Evolutionary conservation across 1,139 yeast species (phyloP), one percentile per base, ranked within the genome.

Genomic region (Yamadazyma atlantica): DNA sequence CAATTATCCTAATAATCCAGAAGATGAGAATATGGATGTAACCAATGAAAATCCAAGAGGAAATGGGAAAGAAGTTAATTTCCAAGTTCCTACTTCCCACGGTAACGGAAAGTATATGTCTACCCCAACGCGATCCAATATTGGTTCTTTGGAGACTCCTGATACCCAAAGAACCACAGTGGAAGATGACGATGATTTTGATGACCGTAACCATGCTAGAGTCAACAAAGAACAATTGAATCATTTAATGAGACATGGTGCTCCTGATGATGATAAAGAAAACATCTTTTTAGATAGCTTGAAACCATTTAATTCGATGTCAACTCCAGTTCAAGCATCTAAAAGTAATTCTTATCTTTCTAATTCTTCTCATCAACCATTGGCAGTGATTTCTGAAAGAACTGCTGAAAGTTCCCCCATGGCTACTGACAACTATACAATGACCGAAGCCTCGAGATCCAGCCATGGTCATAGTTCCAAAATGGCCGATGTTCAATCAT

Each of bases 91-190:
- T n/a, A n/a, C n/a, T 4, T 28, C 38, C 13, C 31, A 17, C n/a
- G 9, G 11, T 12, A n/a, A 25, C 15, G 27, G 30, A 9, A 28
- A 28, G 12, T 51, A 55, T 11, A 51, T 66, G 42, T 64, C 68
- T 1, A 70, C 76, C 1, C 76, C 76, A 4, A 59, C 68, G 4
- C 73, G 69, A 42, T 53, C 64, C 4, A 42, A 49, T 23, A 46
- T 38, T 17, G 51, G 53, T 16, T 41, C 50, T 4, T 53, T 54
- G 12, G 75, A 69, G 36, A 71, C 77, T 1, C 77, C 77, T 1
- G 77, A 72, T 43, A 71, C 77, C 15, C 76, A 71, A 46, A 48
- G 69, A 30, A 71, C 77, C 0, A 70, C 75, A 1, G 56, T 70
- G 8, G 74, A 70, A 49, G 72, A 67, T 15, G 73, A 66, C 34